Evolutionary conservation across 139 green algal genomes (phyloP).

Genomic region (Chlamydomonas sp.): DNA sequence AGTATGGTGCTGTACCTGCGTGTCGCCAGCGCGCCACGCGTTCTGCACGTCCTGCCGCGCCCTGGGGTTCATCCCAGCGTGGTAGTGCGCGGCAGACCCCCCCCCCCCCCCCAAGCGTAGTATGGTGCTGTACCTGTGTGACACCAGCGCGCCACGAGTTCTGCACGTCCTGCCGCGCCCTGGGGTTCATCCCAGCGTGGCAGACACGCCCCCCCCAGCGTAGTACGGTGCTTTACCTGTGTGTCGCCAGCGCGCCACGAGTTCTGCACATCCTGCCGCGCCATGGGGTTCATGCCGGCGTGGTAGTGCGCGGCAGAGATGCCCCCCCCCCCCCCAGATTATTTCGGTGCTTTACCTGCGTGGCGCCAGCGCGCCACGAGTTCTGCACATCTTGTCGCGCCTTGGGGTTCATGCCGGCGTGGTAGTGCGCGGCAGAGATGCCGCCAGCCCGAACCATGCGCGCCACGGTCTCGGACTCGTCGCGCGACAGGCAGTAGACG

Average conservation of each 20-base stretch:
- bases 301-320: conserved; percentile 60
- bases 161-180: too few relatives aligned
- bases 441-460: background rate
- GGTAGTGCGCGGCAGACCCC: conserved; percentile 64
- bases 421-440: conserved; percentile 52
- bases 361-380: conserved; percentile 57
- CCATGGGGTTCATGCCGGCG: conserved; percentile 67
- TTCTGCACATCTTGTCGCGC: conserved; percentile 44
- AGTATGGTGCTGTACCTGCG: background rate
- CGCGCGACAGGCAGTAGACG: conserved; percentile 83
- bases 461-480: conserved; percentile 72
- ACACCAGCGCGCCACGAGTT: background rate
- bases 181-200: too few relatives aligned
- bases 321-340: background rate
- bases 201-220: too few relatives aligned
- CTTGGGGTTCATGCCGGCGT: conserved; percentile 72
- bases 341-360: too few relatives aligned
- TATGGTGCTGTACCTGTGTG: too few relatives aligned
- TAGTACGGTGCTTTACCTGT: too few relatives aligned
- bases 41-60: conserved; percentile 67
- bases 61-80: conserved; percentile 75
- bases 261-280: conserved; percentile 61
- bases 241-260: conserved; percentile 61
- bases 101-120: conserved; percentile 18
- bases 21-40: conserved; percentile 50